phyloP scores from a whole-genome alignment of 352 stramenopile species.

The Pythium aquatile region DNA sequence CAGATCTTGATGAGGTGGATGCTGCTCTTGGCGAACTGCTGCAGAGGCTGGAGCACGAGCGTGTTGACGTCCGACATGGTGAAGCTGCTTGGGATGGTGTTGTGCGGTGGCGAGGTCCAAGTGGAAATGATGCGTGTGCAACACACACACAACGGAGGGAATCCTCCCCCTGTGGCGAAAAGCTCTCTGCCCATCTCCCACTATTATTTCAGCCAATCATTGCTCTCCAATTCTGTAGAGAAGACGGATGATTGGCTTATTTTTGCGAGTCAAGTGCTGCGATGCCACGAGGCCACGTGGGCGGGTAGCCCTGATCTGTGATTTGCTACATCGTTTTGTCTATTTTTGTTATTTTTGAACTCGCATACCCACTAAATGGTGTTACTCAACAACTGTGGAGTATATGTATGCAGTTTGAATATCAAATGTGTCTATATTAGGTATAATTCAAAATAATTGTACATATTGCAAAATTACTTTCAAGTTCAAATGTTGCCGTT shows the following conservation, averaged over 20 bases:
- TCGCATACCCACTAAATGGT: not conserved
- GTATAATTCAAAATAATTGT: not conserved
- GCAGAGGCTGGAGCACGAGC: slow-evolving; percentile 94
- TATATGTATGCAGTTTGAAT: not conserved
- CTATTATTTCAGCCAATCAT: slow-evolving; percentile 21
- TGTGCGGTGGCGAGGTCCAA: slow-evolving; percentile 16
- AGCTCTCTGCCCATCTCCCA: slow-evolving; percentile 8
- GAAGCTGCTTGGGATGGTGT: slow-evolving; percentile 2
- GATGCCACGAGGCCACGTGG: slow-evolving; percentile 27
- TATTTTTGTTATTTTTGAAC: not conserved
- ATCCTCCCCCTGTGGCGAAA: slow-evolving; percentile 5
- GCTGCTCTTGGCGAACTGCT: slow-evolving; percentile 97
- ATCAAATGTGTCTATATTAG: not conserved
- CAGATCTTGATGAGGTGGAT: slow-evolving; percentile 98
- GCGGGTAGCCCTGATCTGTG: not conserved
- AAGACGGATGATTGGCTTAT: slow-evolving; percentile 17
- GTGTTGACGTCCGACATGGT: slow-evolving; percentile 89
- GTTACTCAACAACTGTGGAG: not conserved
- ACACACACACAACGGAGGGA: slow-evolving; percentile 3
- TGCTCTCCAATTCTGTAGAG: not conserved
- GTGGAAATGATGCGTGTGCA: slow-evolving; percentile 19
- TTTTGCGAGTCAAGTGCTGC: not conserved
- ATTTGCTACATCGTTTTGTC: not conserved
- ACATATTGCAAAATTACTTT: slow-evolving; percentile 4
- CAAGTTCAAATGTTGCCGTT: slow-evolving; percentile 20